Conservation (phyloP, 116 monocot species). For the Thalassia testudinum region DNA sequence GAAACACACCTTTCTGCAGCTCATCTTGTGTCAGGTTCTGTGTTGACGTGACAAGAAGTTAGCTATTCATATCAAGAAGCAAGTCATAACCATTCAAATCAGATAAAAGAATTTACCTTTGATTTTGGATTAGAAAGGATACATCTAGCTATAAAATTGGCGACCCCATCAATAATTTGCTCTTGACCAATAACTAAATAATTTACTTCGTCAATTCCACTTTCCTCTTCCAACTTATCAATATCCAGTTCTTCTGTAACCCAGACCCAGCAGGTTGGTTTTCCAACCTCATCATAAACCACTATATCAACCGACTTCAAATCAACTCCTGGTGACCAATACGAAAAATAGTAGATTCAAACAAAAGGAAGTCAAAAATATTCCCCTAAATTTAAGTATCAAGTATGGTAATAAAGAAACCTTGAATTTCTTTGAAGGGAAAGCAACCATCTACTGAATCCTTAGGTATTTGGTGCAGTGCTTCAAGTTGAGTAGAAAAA, state of each 20-base stretch:
- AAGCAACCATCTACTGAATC: conserved; percentile 9
- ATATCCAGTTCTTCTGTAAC: conserved; percentile 34
- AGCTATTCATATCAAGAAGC: not conserved
- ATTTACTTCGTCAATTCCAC: conserved; percentile 76
- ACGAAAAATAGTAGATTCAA: not conserved
- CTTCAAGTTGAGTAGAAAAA: conserved; percentile 44
- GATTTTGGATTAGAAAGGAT: conserved; percentile 80
- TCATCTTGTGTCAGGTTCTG: conserved; percentile 54
- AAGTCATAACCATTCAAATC: conserved; percentile 1
- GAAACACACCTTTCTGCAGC: conserved; percentile 53
- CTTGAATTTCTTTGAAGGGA: conserved; percentile 16
- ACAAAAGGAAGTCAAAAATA: not conserved
- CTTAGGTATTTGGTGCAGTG: conserved; percentile 24
- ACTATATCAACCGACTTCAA: conserved; percentile 28
- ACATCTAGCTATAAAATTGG: conserved; percentile 84
- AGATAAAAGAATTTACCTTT: conserved; percentile 27
- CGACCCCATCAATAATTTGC: conserved; percentile 75
- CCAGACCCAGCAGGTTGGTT: conserved; percentile 71
- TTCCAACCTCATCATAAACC: conserved; percentile 21
- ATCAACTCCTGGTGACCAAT: conserved; percentile 16
- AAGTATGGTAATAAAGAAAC: conserved; percentile 11
- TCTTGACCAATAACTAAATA: conserved; percentile 84
- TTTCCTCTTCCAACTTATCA: conserved; percentile 43
- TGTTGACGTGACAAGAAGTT: conserved; percentile 1
- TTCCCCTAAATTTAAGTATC: not conserved